Percentiles rank a stretch among this genome's conserved stretches.
Conservation (phyloP, 768 basidiomycete species). For the Artomyces pyxidatus region DNA sequence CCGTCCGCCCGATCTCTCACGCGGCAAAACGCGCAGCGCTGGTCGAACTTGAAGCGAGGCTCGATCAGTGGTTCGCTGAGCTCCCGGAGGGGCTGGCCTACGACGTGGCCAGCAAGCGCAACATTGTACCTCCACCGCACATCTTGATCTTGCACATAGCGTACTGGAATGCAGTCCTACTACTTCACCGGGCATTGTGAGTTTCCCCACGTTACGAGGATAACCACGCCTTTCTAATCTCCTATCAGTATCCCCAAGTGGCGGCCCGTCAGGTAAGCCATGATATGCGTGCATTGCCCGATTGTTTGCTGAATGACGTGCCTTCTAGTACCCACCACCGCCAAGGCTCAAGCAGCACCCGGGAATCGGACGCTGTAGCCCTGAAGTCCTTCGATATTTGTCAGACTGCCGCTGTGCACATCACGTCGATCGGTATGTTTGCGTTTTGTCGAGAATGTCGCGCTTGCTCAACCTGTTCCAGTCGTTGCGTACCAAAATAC, state of each 20-base stretch:
- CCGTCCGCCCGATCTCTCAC: constrained; percentile 45
- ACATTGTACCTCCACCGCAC: constrained; percentile 52
- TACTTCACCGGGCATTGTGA: constrained; percentile 76
- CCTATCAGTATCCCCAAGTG: constrained; percentile 58
- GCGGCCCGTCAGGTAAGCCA: constrained; percentile 41
- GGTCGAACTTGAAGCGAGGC: constrained; percentile 48
- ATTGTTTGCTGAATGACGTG: background rate
- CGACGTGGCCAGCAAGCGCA: constrained; percentile 45
- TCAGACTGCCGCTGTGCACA: constrained; percentile 63
- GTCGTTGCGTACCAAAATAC: constrained; percentile 53
- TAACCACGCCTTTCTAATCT: background rate
- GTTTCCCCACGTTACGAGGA: constrained; percentile 29
- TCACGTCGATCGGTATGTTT: constrained; percentile 57
- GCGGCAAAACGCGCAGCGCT: constrained; percentile 41
- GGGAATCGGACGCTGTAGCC: constrained; percentile 34
- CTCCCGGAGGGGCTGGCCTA: constrained; percentile 58
- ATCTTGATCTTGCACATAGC: constrained; percentile 63
- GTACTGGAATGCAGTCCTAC: constrained; percentile 68
- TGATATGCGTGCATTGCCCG: background rate
- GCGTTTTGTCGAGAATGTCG: background rate
- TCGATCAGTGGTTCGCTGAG: constrained; percentile 69
- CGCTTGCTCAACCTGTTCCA: constrained; percentile 21
- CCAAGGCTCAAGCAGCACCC: constrained; percentile 3
- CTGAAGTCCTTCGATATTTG: constrained; percentile 69
- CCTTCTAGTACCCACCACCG: background rate